Conservation (phyloP, 1,284 basidiomycete genomes). For the Phaffia rhodozyma region DNA sequence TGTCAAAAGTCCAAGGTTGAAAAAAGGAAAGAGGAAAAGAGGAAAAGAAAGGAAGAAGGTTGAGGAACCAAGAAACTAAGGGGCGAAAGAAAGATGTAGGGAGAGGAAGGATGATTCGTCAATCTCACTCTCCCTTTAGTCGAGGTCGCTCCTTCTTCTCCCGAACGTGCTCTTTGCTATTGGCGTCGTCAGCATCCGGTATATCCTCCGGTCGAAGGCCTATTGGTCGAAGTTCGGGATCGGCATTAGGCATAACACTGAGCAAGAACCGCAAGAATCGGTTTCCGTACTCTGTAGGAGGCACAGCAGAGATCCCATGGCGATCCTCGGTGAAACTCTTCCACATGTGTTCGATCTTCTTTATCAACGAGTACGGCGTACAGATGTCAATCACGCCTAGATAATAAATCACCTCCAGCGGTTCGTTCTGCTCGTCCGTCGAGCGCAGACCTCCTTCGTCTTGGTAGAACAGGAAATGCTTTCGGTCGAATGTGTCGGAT, state of each 20-base stretch:
- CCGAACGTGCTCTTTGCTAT: conserved; percentile 10
- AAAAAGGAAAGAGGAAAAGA: neutral
- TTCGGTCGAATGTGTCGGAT: conserved; percentile 55
- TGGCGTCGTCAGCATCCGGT: neutral
- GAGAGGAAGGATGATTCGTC: neutral
- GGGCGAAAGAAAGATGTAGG: no score
- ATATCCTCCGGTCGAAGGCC: conserved; percentile 7
- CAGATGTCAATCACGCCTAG: conserved; percentile 87
- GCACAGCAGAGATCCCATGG: conserved; percentile 89
- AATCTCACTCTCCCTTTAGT: conserved; percentile 4
- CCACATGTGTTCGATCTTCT: conserved; percentile 82
- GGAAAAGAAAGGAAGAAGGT: neutral
- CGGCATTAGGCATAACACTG: conserved; percentile 54
- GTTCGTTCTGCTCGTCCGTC: conserved; percentile 69
- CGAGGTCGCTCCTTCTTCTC: neutral
- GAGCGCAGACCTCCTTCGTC: conserved; percentile 89
- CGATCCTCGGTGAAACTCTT: conserved; percentile 77
- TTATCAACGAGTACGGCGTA: conserved; percentile 69
- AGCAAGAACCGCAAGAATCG: conserved; percentile 80
- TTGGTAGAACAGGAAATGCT: conserved; percentile 86
- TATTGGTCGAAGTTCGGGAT: neutral
- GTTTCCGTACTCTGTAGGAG: conserved; percentile 67
- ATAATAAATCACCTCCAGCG: conserved; percentile 78
- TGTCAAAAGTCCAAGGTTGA: no score
- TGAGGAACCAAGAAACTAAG: no score